Percentiles rank a stretch among this genome's conserved stretches.
These are phyloP conservation scores for Pyrenochaeta sp. DNA, from an alignment of 2,329 filamentous ascomycete species.

Conservation along the genomic window DNA sequence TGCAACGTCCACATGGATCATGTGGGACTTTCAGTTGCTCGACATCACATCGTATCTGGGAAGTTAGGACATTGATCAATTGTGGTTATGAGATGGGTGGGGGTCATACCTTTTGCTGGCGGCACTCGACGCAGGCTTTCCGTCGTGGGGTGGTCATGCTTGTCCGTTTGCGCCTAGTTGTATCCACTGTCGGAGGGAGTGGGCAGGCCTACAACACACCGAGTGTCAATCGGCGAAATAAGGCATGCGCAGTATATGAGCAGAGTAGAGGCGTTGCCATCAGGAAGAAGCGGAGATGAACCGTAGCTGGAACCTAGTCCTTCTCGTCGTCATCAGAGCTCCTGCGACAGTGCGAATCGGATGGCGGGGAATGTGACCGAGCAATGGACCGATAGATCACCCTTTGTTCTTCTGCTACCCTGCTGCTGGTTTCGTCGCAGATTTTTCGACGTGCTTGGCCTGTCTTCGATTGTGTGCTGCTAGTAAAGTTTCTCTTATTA, in stretches of 20 bases:
- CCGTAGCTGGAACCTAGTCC: slow-evolving; percentile 26
- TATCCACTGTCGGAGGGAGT: slow-evolving; percentile 30
- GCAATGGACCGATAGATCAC: slow-evolving; percentile 33
- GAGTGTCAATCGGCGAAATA: slow-evolving; percentile 35
- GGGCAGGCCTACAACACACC: slow-evolving; percentile 26
- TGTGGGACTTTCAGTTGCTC: slow-evolving; percentile 48
- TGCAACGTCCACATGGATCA: slow-evolving; percentile 45
- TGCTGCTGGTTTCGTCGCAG: slow-evolving; percentile 21
- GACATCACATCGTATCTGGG: slow-evolving; percentile 48
- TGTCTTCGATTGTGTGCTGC: slow-evolving; percentile 17
- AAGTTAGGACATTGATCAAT: slow-evolving; percentile 17
- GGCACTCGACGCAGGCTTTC: slow-evolving; percentile 48
- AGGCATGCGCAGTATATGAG: slow-evolving; percentile 30
- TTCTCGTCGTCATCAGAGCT: slow-evolving; percentile 44
- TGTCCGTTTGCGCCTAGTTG: slow-evolving; percentile 25
- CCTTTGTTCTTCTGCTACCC: slow-evolving; percentile 17
- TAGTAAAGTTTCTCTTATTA: slow-evolving; percentile 35
- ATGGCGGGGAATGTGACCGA: slow-evolving; percentile 44
- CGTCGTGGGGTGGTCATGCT: slow-evolving; percentile 44
- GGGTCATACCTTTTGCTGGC: slow-evolving; percentile 47
- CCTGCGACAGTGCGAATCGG: slow-evolving; percentile 36
- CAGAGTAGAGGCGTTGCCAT: slow-evolving; percentile 22
- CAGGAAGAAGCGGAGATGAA: slow-evolving; percentile 22
- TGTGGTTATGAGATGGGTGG: no score
- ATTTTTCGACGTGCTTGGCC: slow-evolving; percentile 13